Base-by-base conservation (phyloP, 1,139 yeast genomes). In the Suhomyces bolitotheri region DNA sequence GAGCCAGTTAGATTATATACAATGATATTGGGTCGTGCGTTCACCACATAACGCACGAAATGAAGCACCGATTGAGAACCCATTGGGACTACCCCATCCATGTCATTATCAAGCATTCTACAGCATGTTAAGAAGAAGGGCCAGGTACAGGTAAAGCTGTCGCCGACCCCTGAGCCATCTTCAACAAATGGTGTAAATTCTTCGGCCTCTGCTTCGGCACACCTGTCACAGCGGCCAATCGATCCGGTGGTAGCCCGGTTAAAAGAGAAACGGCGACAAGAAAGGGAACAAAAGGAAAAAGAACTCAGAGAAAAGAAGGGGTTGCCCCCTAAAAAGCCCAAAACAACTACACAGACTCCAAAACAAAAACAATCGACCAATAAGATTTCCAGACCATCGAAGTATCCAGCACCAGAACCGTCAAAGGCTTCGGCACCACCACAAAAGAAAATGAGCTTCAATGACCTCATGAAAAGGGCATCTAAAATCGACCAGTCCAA, bases 391-490 rank as follows among this genome's bases (percentile, higher is more conserved):
- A 9, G 30, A 17, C 19, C 40, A 24, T 29, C 43, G 13, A 41
- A 30, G 6, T n/a, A n/a, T n/a, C 27, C 38, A 3, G 6, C 34
- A 12, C 27, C 38, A 5, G 16, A 13, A 6, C 17, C 41, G 10
- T 16, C 33, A n/a, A 21, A 31, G 12, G 22, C 33, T 16, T 26
- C 16, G 25, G 27, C 29, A 4, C 20, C 31, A n/a, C 31, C 31
- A 8, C 51, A 54, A 9, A 74, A 78, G 47, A 81, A 80, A 49
- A 57, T 81, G 54, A 70, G 80, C 8, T 84, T 81, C 50, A 74
- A 73, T 31, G 87, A 82, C 39, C 62, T 84, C 41, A 82, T 83
- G 87, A 77, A 76, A 46, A 77, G 78, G 51, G 92, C 92, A 0
- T 77, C 78, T n/a, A 60, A 64, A 19, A 73, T 78, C 10, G 80